phyloP scores from a whole-genome alignment of 2,329 filamentous ascomycete genomes.

The Apiospora phragmitis region DNA sequence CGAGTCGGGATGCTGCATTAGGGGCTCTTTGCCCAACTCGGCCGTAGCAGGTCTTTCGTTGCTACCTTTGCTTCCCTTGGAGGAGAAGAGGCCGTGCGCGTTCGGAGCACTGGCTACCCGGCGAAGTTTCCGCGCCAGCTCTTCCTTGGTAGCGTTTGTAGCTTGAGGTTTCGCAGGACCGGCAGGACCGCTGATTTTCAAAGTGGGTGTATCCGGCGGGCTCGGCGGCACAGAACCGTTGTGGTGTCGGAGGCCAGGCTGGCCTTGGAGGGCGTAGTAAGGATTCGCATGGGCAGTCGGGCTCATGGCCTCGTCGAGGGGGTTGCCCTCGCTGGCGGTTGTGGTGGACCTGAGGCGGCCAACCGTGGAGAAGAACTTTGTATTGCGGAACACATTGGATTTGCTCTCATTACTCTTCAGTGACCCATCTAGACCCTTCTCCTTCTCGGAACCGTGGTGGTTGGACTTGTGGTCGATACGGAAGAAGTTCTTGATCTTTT shows the following conservation, averaged over 20 bases:
- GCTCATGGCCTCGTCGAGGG: slow-evolving; percentile 83
- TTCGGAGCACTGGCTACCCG: slow-evolving; percentile 96
- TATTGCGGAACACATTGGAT: slow-evolving; percentile 69
- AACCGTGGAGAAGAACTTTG: slow-evolving; percentile 84
- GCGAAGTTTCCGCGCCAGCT: slow-evolving; percentile 87
- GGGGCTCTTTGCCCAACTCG: slow-evolving; percentile 81
- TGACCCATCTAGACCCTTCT: slow-evolving; percentile 22
- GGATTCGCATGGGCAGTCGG: slow-evolving; percentile 94
- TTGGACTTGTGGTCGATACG: slow-evolving; percentile 51
- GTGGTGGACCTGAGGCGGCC: slow-evolving; percentile 87
- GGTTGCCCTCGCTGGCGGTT: slow-evolving; percentile 88
- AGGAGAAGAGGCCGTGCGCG: slow-evolving; percentile 83
- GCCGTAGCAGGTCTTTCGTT: slow-evolving; percentile 78
- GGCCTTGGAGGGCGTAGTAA: slow-evolving; percentile 96
- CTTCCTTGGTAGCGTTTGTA: slow-evolving; percentile 83
- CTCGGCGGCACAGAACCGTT: slow-evolving; percentile 91
- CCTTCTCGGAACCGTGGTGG: slow-evolving; percentile 35
- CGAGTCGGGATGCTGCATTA: slow-evolving; percentile 58
- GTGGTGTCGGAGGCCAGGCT: slow-evolving; percentile 88
- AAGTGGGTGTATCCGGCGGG: slow-evolving; percentile 82
- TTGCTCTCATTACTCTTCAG: slow-evolving; percentile 61
- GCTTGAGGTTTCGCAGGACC: slow-evolving; percentile 66
- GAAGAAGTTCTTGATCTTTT: slow-evolving; percentile 71
- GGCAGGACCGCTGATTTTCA: slow-evolving; percentile 70
- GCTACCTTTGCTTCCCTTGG: slow-evolving; percentile 51